Evolutionary conservation across 331 rosid species (phyloP).

Genomic region (Arachis monticola): DNA sequence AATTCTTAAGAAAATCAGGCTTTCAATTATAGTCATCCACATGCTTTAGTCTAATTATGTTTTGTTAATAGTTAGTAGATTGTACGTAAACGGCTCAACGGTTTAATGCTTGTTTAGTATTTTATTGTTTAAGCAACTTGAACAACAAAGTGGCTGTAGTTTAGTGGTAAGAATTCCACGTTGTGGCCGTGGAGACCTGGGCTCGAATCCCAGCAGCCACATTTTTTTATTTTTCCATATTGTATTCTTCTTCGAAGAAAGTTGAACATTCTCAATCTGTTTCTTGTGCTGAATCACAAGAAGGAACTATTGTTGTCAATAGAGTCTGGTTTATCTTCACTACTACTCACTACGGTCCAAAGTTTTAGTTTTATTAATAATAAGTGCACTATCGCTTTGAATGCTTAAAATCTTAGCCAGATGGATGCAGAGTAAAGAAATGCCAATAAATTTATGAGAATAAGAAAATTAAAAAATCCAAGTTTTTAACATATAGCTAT

Average conservation of each 20-base stretch:
- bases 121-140: too few species aligned
- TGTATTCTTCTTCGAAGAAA: not conserved
- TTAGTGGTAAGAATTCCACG: constrained; percentile 72
- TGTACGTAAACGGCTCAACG: too few species aligned
- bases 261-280: too few species aligned
- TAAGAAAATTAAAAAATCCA: not conserved
- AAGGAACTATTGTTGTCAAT: too few species aligned
- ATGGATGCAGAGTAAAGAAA: not conserved
- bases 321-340: too few species aligned
- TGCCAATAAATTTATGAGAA: not conserved
- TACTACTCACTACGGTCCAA: too few species aligned
- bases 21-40: too few species aligned
- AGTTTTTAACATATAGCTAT: not conserved
- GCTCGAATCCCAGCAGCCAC: constrained; percentile 90
- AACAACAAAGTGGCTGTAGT: constrained; percentile 55
- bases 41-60: not conserved
- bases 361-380: too few species aligned
- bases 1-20: not conserved
- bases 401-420: constrained; percentile 20
- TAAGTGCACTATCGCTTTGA: not conserved
- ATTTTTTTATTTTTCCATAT: not conserved
- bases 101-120: too few species aligned
- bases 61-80: not conserved
- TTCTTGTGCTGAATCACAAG: too few species aligned
- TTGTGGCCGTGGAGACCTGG: constrained; percentile 99